These are phyloP conservation scores for Penicillium tannophilum DNA, from an alignment of 495 filamentous ascomycete genomes.

Conservation along the genomic window DNA sequence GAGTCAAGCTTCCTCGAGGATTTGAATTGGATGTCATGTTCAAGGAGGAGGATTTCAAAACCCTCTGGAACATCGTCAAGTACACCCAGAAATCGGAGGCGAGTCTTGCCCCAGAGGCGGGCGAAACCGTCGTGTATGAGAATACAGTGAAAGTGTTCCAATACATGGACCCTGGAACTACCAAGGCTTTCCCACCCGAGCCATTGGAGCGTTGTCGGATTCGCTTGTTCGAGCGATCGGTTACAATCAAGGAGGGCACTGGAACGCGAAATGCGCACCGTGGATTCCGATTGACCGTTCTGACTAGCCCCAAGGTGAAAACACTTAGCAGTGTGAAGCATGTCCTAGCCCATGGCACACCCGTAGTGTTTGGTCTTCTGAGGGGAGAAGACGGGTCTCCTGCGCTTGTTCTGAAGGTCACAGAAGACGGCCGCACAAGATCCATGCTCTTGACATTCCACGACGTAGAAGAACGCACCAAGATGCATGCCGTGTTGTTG, in stretches of 20 bases:
- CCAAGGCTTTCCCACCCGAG: constrained; percentile 71
- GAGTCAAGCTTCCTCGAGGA: constrained; percentile 66
- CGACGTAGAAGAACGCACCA: constrained; percentile 64
- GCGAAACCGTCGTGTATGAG: constrained; percentile 68
- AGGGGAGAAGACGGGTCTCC: constrained; percentile 67
- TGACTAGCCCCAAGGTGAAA: constrained; percentile 75
- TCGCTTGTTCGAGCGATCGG: constrained; percentile 68
- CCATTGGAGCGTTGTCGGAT: constrained; percentile 68
- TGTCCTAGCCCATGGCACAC: constrained; percentile 56
- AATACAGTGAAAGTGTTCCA: constrained; percentile 68
- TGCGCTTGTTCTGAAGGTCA: constrained; percentile 68
- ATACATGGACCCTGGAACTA: constrained; percentile 69
- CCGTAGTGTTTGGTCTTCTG: constrained; percentile 72
- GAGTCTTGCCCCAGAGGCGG: constrained; percentile 62
- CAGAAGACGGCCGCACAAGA: constrained; percentile 62
- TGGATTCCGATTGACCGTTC: constrained; percentile 73
- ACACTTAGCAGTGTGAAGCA: constrained; percentile 73
- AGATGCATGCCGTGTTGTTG: constrained; percentile 67
- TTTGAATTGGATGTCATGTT: constrained; percentile 70
- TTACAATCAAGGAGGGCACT: constrained; percentile 63
- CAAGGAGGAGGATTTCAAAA: constrained; percentile 71
- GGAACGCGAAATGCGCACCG: constrained; percentile 68
- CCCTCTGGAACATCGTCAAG: constrained; percentile 77
- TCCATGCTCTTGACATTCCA: constrained; percentile 75
- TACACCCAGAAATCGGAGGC: constrained; percentile 73